phyloP scores from a whole-genome alignment of 306 rosid genomes.

The Casuarina glauca region DNA sequence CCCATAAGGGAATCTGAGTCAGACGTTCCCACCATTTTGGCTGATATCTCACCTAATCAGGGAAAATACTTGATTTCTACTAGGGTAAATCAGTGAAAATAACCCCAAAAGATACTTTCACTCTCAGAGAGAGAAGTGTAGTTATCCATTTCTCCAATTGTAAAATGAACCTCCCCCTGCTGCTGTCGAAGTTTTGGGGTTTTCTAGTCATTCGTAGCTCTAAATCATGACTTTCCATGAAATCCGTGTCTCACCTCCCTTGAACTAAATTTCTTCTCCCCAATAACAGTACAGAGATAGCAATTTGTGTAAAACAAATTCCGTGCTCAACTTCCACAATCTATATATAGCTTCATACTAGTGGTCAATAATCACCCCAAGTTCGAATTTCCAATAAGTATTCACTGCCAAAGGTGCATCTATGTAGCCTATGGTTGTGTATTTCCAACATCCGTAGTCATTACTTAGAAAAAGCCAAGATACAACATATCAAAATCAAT shows the following conservation, averaged over 20 bases:
- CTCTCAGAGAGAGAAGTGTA: too few species aligned
- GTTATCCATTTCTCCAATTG: too few species aligned
- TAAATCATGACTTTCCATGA: too few species aligned
- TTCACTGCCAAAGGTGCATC: not conserved
- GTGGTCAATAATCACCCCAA: not conserved
- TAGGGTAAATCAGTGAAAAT: too few species aligned
- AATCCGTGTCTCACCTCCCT: not conserved
- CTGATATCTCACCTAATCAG: too few species aligned
- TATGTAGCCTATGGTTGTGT: not conserved
- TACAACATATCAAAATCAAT: not conserved
- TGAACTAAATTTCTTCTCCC: not conserved
- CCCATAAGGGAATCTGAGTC: too few species aligned
- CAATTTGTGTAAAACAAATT: not conserved
- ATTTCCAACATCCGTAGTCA: not conserved
- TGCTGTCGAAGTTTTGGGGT: too few species aligned
- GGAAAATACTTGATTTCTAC: too few species aligned
- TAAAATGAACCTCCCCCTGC: too few species aligned
- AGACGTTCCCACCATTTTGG: too few species aligned
- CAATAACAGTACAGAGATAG: not conserved
- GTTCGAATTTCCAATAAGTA: not conserved
- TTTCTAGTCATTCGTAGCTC: too few species aligned
- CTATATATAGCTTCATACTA: not conserved
- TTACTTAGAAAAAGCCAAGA: not conserved
- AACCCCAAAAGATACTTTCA: too few species aligned
- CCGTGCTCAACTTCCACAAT: not conserved